phyloP scores from a whole-genome alignment of 352 stramenopile genomes.

The Globisporangium radiosum region DNA sequence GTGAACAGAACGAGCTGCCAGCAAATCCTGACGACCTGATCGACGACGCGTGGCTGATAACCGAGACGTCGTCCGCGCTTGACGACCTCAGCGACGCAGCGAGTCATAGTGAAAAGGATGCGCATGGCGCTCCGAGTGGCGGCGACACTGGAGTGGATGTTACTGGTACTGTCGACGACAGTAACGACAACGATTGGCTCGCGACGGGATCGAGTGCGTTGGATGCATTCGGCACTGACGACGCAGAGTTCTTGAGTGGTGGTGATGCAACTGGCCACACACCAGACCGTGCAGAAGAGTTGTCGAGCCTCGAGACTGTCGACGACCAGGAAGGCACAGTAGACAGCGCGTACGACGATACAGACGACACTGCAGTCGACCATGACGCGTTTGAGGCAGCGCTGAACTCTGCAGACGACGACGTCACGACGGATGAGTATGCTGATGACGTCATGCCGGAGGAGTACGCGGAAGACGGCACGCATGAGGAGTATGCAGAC shows the following conservation, averaged over 20 bases:
- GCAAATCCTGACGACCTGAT: not conserved
- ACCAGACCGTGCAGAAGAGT: not conserved
- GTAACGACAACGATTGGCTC: not conserved
- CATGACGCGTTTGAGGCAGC: not conserved
- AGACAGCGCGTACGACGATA: not conserved
- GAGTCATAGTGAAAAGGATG: too few relatives aligned
- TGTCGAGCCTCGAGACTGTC: not conserved
- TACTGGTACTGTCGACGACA: not conserved
- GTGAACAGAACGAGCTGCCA: not conserved
- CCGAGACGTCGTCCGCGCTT: not conserved
- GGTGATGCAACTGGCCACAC: not conserved
- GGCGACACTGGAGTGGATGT: not conserved
- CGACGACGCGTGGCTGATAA: slow-evolving; percentile 8
- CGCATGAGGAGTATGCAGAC: not conserved
- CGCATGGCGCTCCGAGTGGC: not conserved
- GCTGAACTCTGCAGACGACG: not conserved
- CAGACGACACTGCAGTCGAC: not conserved
- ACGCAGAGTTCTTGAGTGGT: not conserved
- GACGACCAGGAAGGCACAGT: not conserved
- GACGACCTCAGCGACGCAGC: not conserved
- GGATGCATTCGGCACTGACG: not conserved
- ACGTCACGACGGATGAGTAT: not conserved
- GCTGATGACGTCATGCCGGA: not conserved
- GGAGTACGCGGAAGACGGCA: not conserved
- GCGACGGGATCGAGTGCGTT: not conserved